phyloP scores from a whole-genome alignment of 192 early-diverging fungal species.

The Blastocladiella britannica region DNA sequence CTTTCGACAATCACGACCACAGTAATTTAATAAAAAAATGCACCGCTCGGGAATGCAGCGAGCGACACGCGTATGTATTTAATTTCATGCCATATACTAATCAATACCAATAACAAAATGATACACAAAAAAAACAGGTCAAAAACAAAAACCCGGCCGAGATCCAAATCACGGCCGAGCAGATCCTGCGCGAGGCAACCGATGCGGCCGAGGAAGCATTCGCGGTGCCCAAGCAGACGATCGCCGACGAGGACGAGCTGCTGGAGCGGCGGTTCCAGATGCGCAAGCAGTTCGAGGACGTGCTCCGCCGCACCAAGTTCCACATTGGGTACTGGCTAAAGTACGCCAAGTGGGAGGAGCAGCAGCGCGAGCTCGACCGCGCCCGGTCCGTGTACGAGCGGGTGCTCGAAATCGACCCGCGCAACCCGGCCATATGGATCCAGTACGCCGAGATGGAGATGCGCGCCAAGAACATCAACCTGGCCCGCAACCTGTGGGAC shows the following conservation, averaged over 20 bases:
- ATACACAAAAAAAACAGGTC: slow-evolving; percentile 32
- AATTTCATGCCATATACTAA: background rate
- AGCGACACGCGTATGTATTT: background rate
- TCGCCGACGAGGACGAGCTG: slow-evolving; percentile 81
- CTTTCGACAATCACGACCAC: background rate
- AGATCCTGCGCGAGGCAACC: slow-evolving; percentile 86
- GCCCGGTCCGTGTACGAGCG: slow-evolving; percentile 78
- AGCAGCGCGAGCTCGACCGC: slow-evolving; percentile 60
- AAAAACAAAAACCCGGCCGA: slow-evolving; percentile 97
- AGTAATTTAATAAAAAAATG: background rate
- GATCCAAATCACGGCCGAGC: slow-evolving; percentile 97
- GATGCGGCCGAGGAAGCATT: slow-evolving; percentile 47
- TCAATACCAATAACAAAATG: background rate
- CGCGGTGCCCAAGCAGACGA: slow-evolving; percentile 59
- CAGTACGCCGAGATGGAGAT: slow-evolving; percentile 96
- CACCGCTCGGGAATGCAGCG: background rate
- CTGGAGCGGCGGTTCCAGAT: slow-evolving; percentile 72
- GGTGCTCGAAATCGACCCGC: slow-evolving; percentile 70
- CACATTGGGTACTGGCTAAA: slow-evolving; percentile 83
- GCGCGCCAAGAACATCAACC: slow-evolving; percentile 83
- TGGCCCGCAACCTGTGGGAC: slow-evolving; percentile 86
- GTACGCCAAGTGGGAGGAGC: slow-evolving; percentile 91
- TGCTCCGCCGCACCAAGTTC: slow-evolving; percentile 60
- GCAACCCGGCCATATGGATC: slow-evolving; percentile 69
- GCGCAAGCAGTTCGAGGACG: slow-evolving; percentile 86